phyloP scores from a whole-genome alignment of 164 flowering plant species.

The Saururus chinensis region DNA sequence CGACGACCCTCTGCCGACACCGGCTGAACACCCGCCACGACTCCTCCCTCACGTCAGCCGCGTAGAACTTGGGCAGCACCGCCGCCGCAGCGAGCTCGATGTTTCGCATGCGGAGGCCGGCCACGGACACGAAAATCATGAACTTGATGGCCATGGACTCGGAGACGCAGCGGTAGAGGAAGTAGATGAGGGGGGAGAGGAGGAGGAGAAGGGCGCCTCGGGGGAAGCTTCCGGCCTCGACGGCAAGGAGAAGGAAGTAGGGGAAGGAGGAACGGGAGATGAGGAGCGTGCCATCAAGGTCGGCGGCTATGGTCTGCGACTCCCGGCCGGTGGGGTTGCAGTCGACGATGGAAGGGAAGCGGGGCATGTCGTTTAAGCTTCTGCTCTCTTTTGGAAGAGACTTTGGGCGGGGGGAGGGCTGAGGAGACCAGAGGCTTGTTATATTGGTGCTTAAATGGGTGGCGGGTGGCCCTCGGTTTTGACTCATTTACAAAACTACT shows the following conservation, averaged over 20 bases:
- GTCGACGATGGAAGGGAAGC: conserved; percentile 17
- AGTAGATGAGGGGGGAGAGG: conserved; percentile 47
- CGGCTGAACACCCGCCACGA: conserved; percentile 55
- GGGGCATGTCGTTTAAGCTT: neutral
- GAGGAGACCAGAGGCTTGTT: no score
- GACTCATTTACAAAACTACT: no score
- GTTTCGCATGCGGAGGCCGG: conserved; percentile 68
- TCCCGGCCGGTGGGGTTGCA: conserved; percentile 15
- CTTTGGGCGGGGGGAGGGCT: neutral
- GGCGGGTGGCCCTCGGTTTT: no score
- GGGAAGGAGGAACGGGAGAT: conserved; percentile 64
- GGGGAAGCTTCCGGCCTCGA: conserved; percentile 85
- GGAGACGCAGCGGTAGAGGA: conserved; percentile 62
- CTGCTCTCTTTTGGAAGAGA: no score
- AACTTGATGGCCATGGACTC: conserved; percentile 65
- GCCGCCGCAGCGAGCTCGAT: conserved; percentile 80
- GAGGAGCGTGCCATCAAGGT: conserved; percentile 84
- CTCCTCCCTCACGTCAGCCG: conserved; percentile 65
- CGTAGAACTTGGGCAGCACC: conserved; percentile 77
- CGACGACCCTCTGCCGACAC: conserved; percentile 58
- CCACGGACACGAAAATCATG: conserved; percentile 63
- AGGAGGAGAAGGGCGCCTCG: conserved; percentile 71
- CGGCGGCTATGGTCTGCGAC: conserved; percentile 56
- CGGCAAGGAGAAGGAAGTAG: conserved; percentile 84
- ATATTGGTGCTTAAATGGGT: no score